A percentile compares a stretch with the other conserved stretches of the same genome.
These are phyloP conservation scores for Stagonosporopsis cucurbitacearum DNA, from an alignment of 2,329 filamentous ascomycete genomes.

Conservation along the genomic window DNA sequence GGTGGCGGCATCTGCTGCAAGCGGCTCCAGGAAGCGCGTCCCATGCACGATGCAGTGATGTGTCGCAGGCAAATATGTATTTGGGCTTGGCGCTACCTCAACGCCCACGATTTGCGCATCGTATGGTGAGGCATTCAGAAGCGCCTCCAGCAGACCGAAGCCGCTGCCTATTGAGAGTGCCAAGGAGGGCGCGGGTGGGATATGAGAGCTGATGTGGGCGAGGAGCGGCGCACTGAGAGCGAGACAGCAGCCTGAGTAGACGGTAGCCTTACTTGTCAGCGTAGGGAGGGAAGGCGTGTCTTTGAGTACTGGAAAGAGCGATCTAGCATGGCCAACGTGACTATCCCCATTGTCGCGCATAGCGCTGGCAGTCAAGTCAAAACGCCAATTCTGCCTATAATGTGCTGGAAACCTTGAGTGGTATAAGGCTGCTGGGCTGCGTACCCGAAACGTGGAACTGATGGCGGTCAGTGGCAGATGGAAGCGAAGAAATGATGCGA, in stretches of 20 bases:
- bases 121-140: conserved; percentile 39
- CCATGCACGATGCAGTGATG: conserved; percentile 54
- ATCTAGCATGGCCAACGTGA: conserved; percentile 6
- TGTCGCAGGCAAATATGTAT: conserved; percentile 53
- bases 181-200: conserved; percentile 32
- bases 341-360: background rate
- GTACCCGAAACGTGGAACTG: background rate
- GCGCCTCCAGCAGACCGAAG: conserved; percentile 58
- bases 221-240: conserved; percentile 44
- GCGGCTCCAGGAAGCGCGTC: conserved; percentile 52
- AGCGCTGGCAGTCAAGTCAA: background rate
- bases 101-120: conserved; percentile 53
- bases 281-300: conserved; percentile 18
- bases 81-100: conserved; percentile 56
- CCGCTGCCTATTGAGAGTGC: conserved; percentile 58
- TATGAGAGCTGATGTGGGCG: conserved; percentile 27
- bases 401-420: background rate
- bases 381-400: background rate
- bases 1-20: conserved; percentile 51
- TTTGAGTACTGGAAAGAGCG: background rate
- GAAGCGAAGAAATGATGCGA: background rate
- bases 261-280: conserved; percentile 27
- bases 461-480: background rate
- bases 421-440: too few relatives aligned
- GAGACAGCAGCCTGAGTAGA: conserved; percentile 47